Evolutionary conservation across 2,329 filamentous ascomycete genomes (phyloP), one percentile per base, ranked within the genome.

Genomic region (Colletotrichum filicis): DNA sequence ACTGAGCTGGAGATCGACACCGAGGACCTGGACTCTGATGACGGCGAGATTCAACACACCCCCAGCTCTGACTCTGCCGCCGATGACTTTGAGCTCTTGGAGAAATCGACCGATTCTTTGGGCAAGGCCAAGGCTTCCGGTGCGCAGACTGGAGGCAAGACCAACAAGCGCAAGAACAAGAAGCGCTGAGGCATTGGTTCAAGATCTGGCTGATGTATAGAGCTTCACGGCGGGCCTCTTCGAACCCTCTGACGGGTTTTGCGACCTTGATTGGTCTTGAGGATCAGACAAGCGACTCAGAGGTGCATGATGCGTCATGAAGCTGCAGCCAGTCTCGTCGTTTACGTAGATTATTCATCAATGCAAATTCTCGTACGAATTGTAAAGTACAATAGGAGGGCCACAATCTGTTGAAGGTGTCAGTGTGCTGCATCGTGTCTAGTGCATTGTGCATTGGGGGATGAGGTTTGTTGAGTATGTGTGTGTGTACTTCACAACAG

Each of bases 71-170:
- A 89, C 78, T 91, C 89, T 1, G 86, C 87, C 24, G 86, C 85
- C 68, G 90, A 89, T 66, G 89, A 91, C 79, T 92, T 90, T 81
- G 90, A 92, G 83, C 81, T 92, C 55, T 82, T 92, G 11, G 89
- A 91, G 79, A 91, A 91, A 83, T 90, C 88, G 77, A 85, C 87
- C 24, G 88, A 90, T 75, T 88, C 87, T 64, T 83, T 90, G 26
- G 82, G 80, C 74, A 86, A 86, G 80, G 84, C 83, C 72, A 90
- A 89, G 83, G 78, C 87, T 4, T 87, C 85, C 22, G 86, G 88
- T 59, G 79, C 83, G 46, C 84, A 87, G 78, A 81, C 83, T 75
- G 80, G 82, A 70, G 80, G 80, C 76, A 87, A 84, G 84, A 82
- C 85, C 66, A 88, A 84, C 82, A 90, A 88, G 83, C 80, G 87